Base-by-base conservation (phyloP, 805 yeast species). In the Dipodascus geniculatus region DNA sequence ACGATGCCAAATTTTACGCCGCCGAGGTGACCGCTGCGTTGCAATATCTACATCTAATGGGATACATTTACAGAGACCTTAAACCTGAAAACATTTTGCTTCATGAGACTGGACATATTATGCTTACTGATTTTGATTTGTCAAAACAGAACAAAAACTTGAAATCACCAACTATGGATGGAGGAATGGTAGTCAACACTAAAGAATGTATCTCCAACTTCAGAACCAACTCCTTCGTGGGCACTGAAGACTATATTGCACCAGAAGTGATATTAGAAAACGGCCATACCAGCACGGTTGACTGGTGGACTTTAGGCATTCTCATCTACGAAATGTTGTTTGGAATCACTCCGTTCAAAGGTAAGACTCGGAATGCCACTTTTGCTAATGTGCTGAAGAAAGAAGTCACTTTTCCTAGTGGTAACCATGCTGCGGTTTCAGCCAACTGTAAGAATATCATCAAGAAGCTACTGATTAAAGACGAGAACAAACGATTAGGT, bases 261-360 rank as follows among this genome's bases (percentile, higher is more conserved):
- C 99, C 99, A 0, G 99, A 93, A 64, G 99, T 93, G 3, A 93
- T 93, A 53, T 75, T 93, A 67, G 98, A 98, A 1, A 87, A 90
- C 61, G 99, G 99, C 1, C 99, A 93, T 63, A 91, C 98, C 0
- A 84, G 91, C 3, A 96, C 98, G 0, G 99, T 93, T n/a, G 99
- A 93, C 68, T 93, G 99, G 99, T 93, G 99, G 99, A 93, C 99
- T 0, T 72, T 93, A 59, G 99, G 99, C 2, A 89, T 93, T 20
- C 76, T 93, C 62, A 73, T 89, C 22, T 95, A 81, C 68, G 99
- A 93, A 65, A 93, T 93, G 99, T 71, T 93, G 20, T 90, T 81
- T 68, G 98, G 98, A 1, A 85, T 88, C 8, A 93, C 99, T 0
- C 99, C 99, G 1, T 93, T 91, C 71, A 93, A 93, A 70, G 99